Percentiles rank a stretch among this genome's conserved stretches.
phyloP scores from a whole-genome alignment of 2,329 filamentous ascomycete species.

The Talaromyces sp. region DNA sequence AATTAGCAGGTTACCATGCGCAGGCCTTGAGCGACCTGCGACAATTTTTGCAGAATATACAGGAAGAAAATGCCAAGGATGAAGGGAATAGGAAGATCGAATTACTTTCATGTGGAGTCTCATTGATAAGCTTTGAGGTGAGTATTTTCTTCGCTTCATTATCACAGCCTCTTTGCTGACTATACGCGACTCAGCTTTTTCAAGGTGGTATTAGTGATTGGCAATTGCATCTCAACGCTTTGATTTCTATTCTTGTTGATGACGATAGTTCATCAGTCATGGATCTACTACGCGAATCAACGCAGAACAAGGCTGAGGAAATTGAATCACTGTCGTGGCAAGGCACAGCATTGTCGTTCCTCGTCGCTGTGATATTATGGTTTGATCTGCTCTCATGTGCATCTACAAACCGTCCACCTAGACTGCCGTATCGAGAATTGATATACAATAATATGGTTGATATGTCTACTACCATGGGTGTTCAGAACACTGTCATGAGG shows the following conservation, averaged over 20 bases:
- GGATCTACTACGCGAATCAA: background rate
- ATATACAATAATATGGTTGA: conserved; percentile 10
- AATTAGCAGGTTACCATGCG: conserved; percentile 19
- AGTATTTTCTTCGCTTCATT: background rate
- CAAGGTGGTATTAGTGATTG: conserved; percentile 20
- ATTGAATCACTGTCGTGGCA: conserved; percentile 3
- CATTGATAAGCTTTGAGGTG: conserved; percentile 21
- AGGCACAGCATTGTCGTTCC: conserved; percentile 17
- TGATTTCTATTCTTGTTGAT: conserved; percentile 16
- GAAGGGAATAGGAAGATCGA: conserved; percentile 16
- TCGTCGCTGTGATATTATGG: conserved; percentile 18
- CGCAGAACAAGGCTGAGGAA: background rate
- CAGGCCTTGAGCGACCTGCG: conserved; percentile 18
- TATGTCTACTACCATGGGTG: conserved; percentile 19
- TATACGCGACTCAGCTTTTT: conserved; percentile 12
- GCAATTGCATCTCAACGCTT: conserved; percentile 20
- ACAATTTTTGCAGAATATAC: conserved; percentile 17
- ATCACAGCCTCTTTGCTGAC: background rate
- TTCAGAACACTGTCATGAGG: conserved; percentile 18
- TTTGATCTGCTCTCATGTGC: conserved; percentile 19
- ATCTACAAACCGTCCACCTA: conserved; percentile 17
- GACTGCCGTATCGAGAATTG: conserved; percentile 15
- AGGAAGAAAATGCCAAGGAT: conserved; percentile 1
- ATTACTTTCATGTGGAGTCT: conserved; percentile 19
- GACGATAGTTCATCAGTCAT: conserved; percentile 1